phyloP scores from a whole-genome alignment of 2,329 filamentous ascomycete species.

The Trichoderma koningiopsis region DNA sequence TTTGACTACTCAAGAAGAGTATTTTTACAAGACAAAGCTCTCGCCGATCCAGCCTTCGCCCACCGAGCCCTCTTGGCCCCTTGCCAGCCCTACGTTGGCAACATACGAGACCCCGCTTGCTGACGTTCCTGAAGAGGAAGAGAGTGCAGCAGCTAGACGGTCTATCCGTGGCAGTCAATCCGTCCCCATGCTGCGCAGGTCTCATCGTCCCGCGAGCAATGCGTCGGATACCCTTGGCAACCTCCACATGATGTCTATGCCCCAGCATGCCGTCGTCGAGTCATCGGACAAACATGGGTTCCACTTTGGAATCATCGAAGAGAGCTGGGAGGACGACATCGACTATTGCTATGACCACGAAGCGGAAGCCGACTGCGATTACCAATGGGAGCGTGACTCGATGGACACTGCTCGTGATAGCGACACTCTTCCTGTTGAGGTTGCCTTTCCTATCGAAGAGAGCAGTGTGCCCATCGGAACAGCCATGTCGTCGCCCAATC shows the following conservation, averaged over 20 bases:
- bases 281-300: slow-evolving; percentile 26
- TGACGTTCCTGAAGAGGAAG: slow-evolving; percentile 66
- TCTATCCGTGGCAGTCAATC: slow-evolving; percentile 59
- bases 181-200: slow-evolving; percentile 54
- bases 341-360: slow-evolving; percentile 72
- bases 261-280: slow-evolving; percentile 36
- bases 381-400: slow-evolving; percentile 64
- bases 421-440: slow-evolving; percentile 31
- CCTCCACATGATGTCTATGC: slow-evolving; percentile 39
- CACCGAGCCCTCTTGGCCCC: slow-evolving; percentile 48
- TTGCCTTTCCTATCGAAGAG: slow-evolving; percentile 32
- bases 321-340: slow-evolving; percentile 69
- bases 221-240: slow-evolving; percentile 56
- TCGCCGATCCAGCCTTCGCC: slow-evolving; percentile 28
- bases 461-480: slow-evolving; percentile 18
- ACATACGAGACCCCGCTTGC: slow-evolving; percentile 51
- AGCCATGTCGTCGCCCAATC: slow-evolving; percentile 33
- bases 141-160: slow-evolving; percentile 43
- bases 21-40: background rate
- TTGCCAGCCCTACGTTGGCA: slow-evolving; percentile 32
- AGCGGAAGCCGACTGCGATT: slow-evolving; percentile 67
- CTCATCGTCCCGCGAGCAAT: slow-evolving; percentile 49
- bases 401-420: slow-evolving; percentile 44
- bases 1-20: slow-evolving; percentile 16
- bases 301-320: slow-evolving; percentile 40